Base-by-base conservation (phyloP, 1,284 basidiomycete genomes). In the Sporisorium exsertum region DNA sequence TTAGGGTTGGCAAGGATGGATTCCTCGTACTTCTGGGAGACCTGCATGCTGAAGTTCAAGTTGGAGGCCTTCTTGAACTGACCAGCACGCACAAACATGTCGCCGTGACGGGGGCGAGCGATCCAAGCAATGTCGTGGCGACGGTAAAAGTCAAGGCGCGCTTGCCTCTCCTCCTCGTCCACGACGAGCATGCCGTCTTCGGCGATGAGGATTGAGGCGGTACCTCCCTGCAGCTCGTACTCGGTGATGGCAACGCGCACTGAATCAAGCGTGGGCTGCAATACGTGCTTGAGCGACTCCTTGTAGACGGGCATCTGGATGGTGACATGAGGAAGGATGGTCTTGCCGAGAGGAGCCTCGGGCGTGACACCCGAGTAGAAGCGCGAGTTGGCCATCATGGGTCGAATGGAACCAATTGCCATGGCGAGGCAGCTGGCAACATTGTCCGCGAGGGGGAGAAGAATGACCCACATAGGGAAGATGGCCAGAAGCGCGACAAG, bases 61-160 rank as follows among this genome's bases (percentile, higher is more conserved):
- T 95, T 94, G 1, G 90, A 91, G 0, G 92, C 93, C 86, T 94
- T 94, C 88, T 94, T 94, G 88, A 94, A 94, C 33, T 92, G 90
- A 72, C 93, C 93, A 15, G 92, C 91, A 62, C 93, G 91, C 64
- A 90, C 89, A 87, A 90, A 94, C 83, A 90, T 91, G 75, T 86
- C 79, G 78, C 91, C 89, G 84, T 92, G 91, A 52, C 89, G 88
- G 9, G 93, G 93, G 54, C 93, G 90, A 29, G 93, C 91, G 66
- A 93, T 91, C 90, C 92, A 94, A 42, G 91, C 92, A 78, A 94
- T 92, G 79, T 90, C 91, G 81, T 94, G 92, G 27, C 73, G 64
- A 59, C 91, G 90, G 81, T 94, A 94, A 84, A 91, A 94, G 32
- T 89, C 86, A 35, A 91, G 89, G 33, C 93, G 90, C 46, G 88